Evolutionary conservation across 371 early-diverging fungal genomes (phyloP).

Genomic region (Saksenaea oblongispora): DNA sequence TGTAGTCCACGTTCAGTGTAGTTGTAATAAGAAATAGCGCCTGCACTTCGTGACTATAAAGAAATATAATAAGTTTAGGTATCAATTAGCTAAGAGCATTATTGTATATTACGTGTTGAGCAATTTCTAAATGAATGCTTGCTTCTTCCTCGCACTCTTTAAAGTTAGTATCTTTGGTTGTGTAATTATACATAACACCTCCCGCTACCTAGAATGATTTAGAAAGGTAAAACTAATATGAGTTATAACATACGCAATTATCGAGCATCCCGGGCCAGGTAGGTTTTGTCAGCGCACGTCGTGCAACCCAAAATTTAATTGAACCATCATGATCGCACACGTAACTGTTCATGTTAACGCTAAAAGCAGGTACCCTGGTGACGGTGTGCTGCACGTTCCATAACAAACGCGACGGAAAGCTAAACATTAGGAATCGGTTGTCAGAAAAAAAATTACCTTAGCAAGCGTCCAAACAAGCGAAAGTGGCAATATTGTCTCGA

Average conservation of each 20-base stretch:
- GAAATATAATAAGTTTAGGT: too few species aligned
- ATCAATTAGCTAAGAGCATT: too few species aligned
- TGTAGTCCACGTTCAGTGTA: slow-evolving; percentile 57
- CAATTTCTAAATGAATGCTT: slow-evolving; percentile 60
- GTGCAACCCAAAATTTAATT: slow-evolving; percentile 85
- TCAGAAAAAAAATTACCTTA: too few species aligned
- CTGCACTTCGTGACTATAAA: slow-evolving; percentile 51
- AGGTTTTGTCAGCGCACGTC: slow-evolving; percentile 74
- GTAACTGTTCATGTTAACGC: slow-evolving; percentile 84
- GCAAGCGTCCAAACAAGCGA: too few species aligned
- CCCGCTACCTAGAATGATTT: slow-evolving; percentile 65
- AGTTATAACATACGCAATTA: slow-evolving; percentile 64
- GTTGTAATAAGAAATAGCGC: slow-evolving; percentile 72
- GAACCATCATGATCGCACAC: slow-evolving; percentile 37
- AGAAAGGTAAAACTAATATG: background rate
- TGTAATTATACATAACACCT: slow-evolving; percentile 72
- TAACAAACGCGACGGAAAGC: slow-evolving; percentile 64
- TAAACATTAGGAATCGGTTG: too few species aligned
- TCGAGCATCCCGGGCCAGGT: slow-evolving; percentile 90
- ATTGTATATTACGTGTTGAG: slow-evolving; percentile 45
- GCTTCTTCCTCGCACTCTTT: slow-evolving; percentile 95
- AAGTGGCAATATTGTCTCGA: too few species aligned
- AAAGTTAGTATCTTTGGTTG: slow-evolving; percentile 68
- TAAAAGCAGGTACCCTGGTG: slow-evolving; percentile 83
- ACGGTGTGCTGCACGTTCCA: slow-evolving; percentile 84